These are phyloP conservation scores for Trichoderma sp. DNA, from an alignment of 2,329 filamentous ascomycete species.

Conservation along the genomic window DNA sequence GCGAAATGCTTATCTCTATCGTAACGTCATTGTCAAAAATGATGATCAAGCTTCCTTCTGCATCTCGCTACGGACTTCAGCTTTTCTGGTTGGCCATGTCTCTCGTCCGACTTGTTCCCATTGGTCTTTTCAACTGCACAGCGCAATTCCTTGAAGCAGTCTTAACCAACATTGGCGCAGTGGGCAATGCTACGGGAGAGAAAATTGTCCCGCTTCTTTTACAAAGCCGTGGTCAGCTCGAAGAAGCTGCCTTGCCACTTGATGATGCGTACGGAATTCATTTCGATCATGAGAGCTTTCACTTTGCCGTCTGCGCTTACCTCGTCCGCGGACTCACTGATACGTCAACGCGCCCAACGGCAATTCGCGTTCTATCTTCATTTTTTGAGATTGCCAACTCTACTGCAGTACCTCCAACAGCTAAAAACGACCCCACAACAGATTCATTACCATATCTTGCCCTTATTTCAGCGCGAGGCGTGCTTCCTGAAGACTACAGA, in stretches of 20 bases:
- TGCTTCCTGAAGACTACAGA: conserved; percentile 59
- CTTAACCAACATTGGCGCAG: conserved; percentile 62
- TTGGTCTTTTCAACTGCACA: conserved; percentile 64
- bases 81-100: conserved; percentile 72
- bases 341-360: conserved; percentile 58
- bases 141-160: conserved; percentile 66
- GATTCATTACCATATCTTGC: conserved; percentile 59
- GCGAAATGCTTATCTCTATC: conserved; percentile 69
- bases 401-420: conserved; percentile 1
- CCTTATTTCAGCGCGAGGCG: conserved; percentile 59
- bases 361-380: conserved; percentile 61
- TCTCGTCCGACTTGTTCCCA: conserved; percentile 63
- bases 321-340: conserved; percentile 66
- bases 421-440: conserved; percentile 25
- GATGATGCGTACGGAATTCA: conserved; percentile 68
- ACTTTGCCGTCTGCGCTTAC: conserved; percentile 66
- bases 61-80: conserved; percentile 68
- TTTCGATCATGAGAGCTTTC: conserved; percentile 65
- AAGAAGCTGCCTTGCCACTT: conserved; percentile 61
- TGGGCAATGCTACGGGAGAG: conserved; percentile 59
- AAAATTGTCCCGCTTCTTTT: conserved; percentile 62
- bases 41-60: conserved; percentile 67
- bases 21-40: conserved; percentile 69
- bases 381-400: conserved; percentile 51
- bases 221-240: conserved; percentile 60